Percentiles rank a stretch among this genome's conserved stretches.
These are phyloP conservation scores for Capsicum baccatum DNA, from an alignment of 257 asterid genomes.

Conservation along the genomic window DNA sequence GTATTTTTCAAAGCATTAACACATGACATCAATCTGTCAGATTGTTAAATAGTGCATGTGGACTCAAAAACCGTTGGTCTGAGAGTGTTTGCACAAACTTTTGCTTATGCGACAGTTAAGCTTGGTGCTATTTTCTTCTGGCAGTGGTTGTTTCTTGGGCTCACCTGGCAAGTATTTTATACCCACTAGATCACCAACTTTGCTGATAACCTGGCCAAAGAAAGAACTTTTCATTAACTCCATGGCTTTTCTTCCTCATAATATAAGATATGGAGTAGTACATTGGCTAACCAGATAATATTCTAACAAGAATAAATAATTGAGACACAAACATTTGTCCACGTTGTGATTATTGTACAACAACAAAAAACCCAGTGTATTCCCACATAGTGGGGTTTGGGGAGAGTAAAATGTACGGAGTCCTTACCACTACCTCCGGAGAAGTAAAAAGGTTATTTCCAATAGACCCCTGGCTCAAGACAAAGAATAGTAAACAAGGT, in stretches of 20 bases:
- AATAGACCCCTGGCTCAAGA: too few species aligned
- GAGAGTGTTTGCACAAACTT: too few species aligned
- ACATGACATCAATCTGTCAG: too few species aligned
- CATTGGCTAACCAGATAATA: not conserved
- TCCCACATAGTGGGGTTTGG: too few species aligned
- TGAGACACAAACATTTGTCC: not conserved
- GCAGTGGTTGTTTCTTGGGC: conserved; percentile 66
- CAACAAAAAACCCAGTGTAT: too few species aligned
- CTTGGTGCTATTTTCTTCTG: conserved; percentile 51
- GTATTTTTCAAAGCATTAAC: too few species aligned
- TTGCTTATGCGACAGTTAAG: not conserved
- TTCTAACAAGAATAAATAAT: not conserved
- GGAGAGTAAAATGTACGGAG: too few species aligned
- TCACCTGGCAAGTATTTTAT: conserved; percentile 83
- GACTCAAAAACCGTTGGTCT: not conserved
- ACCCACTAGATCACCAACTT: conserved; percentile 80
- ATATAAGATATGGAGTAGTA: not conserved
- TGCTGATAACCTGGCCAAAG: conserved; percentile 62
- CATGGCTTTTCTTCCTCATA: not conserved
- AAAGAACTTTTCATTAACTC: not conserved
- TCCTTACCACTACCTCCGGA: too few species aligned
- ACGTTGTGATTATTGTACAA: not conserved
- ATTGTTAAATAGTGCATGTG: not conserved
- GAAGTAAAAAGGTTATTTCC: too few species aligned
- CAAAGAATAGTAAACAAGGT: too few species aligned